Conservation (phyloP, 225 moss, liverwort and hornwort species). For the Bryoerythrophyllum caledonicum region DNA sequence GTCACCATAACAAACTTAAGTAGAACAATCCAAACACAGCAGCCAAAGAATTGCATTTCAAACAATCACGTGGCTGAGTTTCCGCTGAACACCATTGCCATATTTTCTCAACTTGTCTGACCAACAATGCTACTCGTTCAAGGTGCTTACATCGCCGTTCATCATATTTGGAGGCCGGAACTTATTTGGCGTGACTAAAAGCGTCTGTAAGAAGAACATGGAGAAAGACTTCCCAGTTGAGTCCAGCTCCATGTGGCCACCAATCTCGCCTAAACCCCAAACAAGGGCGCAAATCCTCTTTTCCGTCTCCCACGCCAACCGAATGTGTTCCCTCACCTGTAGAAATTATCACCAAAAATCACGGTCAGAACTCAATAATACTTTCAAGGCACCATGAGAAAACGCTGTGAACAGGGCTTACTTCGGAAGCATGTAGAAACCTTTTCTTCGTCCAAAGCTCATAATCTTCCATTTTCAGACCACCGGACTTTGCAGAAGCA, state of each 20-base stretch:
- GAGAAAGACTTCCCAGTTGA: conserved; percentile 47
- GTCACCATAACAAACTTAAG: conserved; percentile 12
- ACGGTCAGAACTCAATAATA: not conserved
- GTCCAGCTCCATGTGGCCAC: conserved; percentile 37
- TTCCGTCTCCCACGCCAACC: conserved; percentile 78
- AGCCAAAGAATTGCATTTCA: not conserved
- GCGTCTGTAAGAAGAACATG: conserved; percentile 87
- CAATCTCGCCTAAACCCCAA: conserved; percentile 78
- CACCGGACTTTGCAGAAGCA: conserved; percentile 26
- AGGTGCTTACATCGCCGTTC: conserved; percentile 74
- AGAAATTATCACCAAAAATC: conserved; percentile 11
- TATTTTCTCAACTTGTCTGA: not conserved
- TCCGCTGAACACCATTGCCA: not conserved
- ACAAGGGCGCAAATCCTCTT: conserved; percentile 76
- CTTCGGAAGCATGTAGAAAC: conserved; percentile 81
- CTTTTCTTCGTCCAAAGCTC: conserved; percentile 56
- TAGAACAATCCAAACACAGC: not conserved
- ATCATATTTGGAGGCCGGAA: conserved; percentile 93
- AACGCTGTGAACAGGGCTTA: conserved; percentile 25
- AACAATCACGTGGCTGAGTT: conserved; percentile 8
- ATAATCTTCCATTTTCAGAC: conserved; percentile 34
- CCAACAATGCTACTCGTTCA: not conserved
- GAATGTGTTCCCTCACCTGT: conserved; percentile 86
- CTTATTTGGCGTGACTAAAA: conserved; percentile 93
- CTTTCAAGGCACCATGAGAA: not conserved